phyloP scores from a whole-genome alignment of 2,329 filamentous ascomycete genomes.

The Aspergillus aculeatinus region DNA sequence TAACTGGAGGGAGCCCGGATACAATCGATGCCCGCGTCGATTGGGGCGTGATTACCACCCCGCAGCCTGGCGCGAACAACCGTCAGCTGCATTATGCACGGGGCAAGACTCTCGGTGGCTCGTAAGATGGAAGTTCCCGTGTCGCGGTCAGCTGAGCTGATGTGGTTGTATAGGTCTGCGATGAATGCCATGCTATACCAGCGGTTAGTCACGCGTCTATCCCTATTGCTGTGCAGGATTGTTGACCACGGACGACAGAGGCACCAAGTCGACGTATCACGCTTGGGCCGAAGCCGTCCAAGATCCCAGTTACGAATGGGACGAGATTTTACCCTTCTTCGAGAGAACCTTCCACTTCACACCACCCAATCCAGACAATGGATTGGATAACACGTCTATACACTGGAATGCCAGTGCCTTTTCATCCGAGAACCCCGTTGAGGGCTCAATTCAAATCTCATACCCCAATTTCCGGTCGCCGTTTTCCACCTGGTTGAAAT shows the following conservation, averaged over 20 bases:
- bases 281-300: conserved; percentile 37
- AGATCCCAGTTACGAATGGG: conserved; percentile 18
- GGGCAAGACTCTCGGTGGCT: conserved; percentile 18
- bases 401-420: neutral
- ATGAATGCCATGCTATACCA: conserved; percentile 29
- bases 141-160: neutral
- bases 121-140: neutral
- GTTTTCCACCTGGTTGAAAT: neutral
- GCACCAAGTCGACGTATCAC: conserved; percentile 29
- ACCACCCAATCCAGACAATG: neutral
- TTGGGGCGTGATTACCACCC: conserved; percentile 24
- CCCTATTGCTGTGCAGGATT: neutral
- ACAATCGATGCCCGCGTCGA: conserved; percentile 23
- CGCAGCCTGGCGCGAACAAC: conserved; percentile 15
- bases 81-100: conserved; percentile 23
- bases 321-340: conserved; percentile 11
- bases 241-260: conserved; percentile 7
- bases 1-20: conserved; percentile 23
- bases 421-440: neutral
- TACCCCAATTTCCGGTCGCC: neutral
- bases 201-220: conserved; percentile 23
- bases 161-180: conserved; percentile 12
- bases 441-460: neutral
- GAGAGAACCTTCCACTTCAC: conserved; percentile 11
- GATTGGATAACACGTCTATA: neutral